Percentiles rank a stretch among this genome's conserved stretches.
Conservation (phyloP, 495 filamentous ascomycete genomes). For the Trichoderma orchidacearum region DNA sequence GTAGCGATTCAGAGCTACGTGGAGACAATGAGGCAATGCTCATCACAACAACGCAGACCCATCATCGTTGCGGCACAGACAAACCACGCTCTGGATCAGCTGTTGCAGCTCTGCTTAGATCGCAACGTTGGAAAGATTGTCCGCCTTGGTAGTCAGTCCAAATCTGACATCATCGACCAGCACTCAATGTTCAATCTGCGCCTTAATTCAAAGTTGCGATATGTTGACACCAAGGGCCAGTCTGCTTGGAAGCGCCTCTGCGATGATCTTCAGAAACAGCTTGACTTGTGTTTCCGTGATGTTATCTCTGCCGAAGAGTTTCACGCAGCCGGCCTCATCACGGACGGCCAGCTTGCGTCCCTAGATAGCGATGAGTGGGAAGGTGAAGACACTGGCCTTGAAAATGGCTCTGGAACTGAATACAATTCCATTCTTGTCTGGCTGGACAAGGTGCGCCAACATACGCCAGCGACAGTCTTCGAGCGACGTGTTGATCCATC, state of each 20-base stretch:
- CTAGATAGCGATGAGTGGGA: constrained; percentile 6
- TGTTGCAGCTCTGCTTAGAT: constrained; percentile 50
- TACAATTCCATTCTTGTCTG: too few relatives aligned
- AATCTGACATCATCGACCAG: constrained; percentile 47
- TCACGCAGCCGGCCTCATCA: constrained; percentile 42
- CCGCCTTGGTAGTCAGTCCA: constrained; percentile 65
- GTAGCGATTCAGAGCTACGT: constrained; percentile 56
- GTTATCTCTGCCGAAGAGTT: constrained; percentile 35
- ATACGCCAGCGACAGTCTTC: too few relatives aligned
- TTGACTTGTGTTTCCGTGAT: constrained; percentile 33
- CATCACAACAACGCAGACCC: constrained; percentile 11
- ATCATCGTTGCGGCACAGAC: constrained; percentile 77
- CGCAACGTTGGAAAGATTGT: constrained; percentile 52
- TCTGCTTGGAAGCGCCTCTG: constrained; percentile 3
- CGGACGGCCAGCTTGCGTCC: constrained; percentile 43
- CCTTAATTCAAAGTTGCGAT: constrained; percentile 4
- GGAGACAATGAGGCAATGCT: constrained; percentile 42
- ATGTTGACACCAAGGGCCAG: not conserved
- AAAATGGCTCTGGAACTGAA: too few relatives aligned
- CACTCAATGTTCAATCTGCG: constrained; percentile 53
- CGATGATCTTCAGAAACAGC: constrained; percentile 26
- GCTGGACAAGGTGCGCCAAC: too few relatives aligned
- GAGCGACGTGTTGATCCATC: too few relatives aligned
- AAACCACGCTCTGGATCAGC: constrained; percentile 86
- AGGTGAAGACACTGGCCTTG: too few relatives aligned